phyloP scores from a whole-genome alignment of 257 asterid species.

The Solanum pimpinellifolium region DNA sequence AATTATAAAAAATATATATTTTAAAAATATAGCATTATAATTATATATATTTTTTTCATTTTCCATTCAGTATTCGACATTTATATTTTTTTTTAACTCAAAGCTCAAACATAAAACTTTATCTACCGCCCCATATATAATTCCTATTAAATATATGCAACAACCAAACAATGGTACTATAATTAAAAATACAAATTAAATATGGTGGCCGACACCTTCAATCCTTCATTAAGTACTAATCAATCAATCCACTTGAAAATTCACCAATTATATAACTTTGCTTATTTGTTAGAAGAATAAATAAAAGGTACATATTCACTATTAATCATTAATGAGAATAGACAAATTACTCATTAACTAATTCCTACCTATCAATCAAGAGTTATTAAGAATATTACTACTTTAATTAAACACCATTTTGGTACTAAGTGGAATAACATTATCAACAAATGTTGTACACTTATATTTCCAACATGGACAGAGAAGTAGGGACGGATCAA shows the following conservation, averaged over 20 bases:
- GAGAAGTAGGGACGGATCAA: no score
- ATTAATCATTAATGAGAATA: neutral
- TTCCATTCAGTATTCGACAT: no score
- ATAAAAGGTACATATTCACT: neutral
- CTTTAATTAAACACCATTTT: neutral
- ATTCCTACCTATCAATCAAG: neutral
- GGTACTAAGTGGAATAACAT: neutral
- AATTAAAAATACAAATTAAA: neutral
- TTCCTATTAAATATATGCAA: neutral
- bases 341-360: neutral
- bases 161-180: neutral
- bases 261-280: neutral
- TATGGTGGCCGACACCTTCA: neutral
- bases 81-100: no score
- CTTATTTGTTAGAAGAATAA: neutral
- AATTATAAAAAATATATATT: no score
- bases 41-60: no score
- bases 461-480: neutral
- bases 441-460: no score
- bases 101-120: rapidly evolving
- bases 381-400: neutral
- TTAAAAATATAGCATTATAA: no score
- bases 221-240: neutral
- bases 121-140: no score
- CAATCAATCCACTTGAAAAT: neutral